A percentile compares a stretch with the other conserved stretches of the same genome.
Conservation (phyloP, 768 basidiomycete species). For the Clathrus columnatus region DNA sequence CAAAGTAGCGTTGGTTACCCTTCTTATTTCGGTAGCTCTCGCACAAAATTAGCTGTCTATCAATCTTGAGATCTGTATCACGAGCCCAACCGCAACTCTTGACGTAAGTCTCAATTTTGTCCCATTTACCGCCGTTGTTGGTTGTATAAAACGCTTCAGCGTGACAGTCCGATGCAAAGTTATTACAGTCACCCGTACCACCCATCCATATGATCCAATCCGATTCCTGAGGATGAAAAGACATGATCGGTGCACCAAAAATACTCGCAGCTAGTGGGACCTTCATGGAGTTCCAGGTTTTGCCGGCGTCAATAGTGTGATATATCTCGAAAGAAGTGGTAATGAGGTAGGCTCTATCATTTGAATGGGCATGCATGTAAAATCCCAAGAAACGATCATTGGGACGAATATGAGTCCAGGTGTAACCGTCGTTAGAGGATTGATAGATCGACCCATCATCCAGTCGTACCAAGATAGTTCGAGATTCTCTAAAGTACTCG, state of each 20-base stretch:
- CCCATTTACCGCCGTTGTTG: constrained; percentile 75
- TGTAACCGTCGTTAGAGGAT: constrained; percentile 90
- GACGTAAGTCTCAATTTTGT: constrained; percentile 74
- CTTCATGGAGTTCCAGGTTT: constrained; percentile 47
- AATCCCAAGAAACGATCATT: constrained; percentile 68
- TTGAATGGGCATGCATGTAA: constrained; percentile 73
- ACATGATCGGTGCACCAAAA: constrained; percentile 66
- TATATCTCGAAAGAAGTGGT: constrained; percentile 55
- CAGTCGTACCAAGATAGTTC: constrained; percentile 81
- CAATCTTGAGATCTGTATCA: constrained; percentile 69
- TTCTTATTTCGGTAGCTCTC: constrained; percentile 78
- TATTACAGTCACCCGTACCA: constrained; percentile 49
- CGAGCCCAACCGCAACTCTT: constrained; percentile 87
- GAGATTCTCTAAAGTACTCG: constrained; percentile 77
- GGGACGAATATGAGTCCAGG: constrained; percentile 64
- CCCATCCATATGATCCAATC: constrained; percentile 91
- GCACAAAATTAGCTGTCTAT: constrained; percentile 85
- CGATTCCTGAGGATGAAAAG: constrained; percentile 73
- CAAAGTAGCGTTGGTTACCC: constrained; percentile 62
- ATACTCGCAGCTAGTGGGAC: constrained; percentile 72
- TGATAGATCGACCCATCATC: constrained; percentile 80
- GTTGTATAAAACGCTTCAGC: constrained; percentile 66
- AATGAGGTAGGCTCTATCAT: constrained; percentile 86
- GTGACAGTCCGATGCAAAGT: constrained; percentile 46
- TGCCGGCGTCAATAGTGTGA: constrained; percentile 80